Percentiles rank a stretch among this genome's conserved stretches.
These are phyloP conservation scores for Fusarium napiforme DNA, from an alignment of 2,329 filamentous ascomycete genomes.

Conservation along the genomic window DNA sequence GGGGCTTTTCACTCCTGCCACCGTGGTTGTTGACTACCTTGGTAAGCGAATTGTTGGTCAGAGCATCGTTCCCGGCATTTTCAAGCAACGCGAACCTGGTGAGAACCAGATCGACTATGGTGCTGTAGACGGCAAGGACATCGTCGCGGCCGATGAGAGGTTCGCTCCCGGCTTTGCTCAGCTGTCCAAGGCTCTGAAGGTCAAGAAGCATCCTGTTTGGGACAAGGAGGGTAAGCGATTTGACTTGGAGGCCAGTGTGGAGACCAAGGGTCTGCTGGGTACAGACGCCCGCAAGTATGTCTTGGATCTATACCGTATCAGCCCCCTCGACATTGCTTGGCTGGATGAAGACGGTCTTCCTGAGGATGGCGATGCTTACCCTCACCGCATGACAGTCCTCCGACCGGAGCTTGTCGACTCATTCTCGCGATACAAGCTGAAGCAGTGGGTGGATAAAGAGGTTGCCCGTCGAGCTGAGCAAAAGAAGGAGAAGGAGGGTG, in stretches of 20 bases:
- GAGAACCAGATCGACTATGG: constrained; percentile 99
- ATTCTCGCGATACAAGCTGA: constrained; percentile 85
- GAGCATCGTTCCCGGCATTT: constrained; percentile 98
- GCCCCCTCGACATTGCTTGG: constrained; percentile 91
- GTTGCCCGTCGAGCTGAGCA: constrained; percentile 68
- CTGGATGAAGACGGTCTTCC: constrained; percentile 76
- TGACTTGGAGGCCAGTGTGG: constrained; percentile 93
- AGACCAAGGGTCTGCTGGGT: constrained; percentile 97
- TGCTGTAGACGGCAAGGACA: constrained; percentile 95
- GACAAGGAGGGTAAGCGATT: constrained; percentile 93
- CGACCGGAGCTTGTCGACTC: constrained; percentile 90
- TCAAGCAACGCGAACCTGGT: constrained; percentile 96
- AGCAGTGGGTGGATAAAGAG: constrained; percentile 86
- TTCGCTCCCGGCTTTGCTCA: constrained; percentile 88
- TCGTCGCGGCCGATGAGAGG: constrained; percentile 88
- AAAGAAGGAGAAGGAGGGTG: constrained; percentile 42
- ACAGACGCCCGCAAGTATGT: constrained; percentile 98
- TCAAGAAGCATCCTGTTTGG: constrained; percentile 97
- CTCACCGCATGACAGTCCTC: constrained; percentile 95
- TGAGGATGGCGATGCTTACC: constrained; percentile 70
- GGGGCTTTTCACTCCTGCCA: constrained; percentile 93
- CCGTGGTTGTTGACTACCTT: constrained; percentile 95
- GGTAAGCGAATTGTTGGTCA: constrained; percentile 97
- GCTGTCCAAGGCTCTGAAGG: constrained; percentile 87
- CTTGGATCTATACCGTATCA: constrained; percentile 94